Evolutionary conservation across 768 basidiomycete genomes (phyloP).

Genomic region (Leccinellum albellum): DNA sequence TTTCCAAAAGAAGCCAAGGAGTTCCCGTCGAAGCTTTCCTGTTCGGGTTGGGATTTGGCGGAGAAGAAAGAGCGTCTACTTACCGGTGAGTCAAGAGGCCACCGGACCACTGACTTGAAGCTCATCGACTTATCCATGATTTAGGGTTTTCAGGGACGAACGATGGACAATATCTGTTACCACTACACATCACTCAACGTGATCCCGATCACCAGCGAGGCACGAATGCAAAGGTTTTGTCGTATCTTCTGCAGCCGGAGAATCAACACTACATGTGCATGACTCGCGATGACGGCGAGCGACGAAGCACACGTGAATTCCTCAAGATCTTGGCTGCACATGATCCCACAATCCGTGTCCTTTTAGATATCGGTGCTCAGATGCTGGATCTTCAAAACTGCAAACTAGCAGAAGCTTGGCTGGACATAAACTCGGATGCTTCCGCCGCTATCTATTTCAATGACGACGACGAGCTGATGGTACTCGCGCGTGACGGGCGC

Average conservation of each 20-base stretch:
- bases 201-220: constrained; percentile 24
- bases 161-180: constrained; percentile 35
- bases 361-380: constrained; percentile 55
- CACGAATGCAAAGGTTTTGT: constrained; percentile 40
- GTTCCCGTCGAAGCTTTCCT: constrained; percentile 27
- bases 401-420: constrained; percentile 40
- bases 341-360: constrained; percentile 36
- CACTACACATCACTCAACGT: constrained; percentile 28
- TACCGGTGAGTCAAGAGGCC: not conserved
- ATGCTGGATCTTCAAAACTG: constrained; percentile 45
- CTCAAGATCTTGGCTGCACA: constrained; percentile 31
- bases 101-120: not conserved
- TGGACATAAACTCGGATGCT: constrained; percentile 15
- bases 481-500: constrained; percentile 20
- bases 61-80: constrained; percentile 7
- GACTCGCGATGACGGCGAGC: not conserved
- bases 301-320: constrained; percentile 1
- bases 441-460: constrained; percentile 27
- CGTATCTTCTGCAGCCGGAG: constrained; percentile 25
- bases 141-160: constrained; percentile 40
- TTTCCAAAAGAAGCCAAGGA: constrained; percentile 34
- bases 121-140: not conserved
- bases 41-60: constrained; percentile 36
- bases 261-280: constrained; percentile 11
- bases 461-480: constrained; percentile 26